Base-by-base conservation (phyloP, 2,329 filamentous ascomycete species). In the Gnomoniopsis smithogilvyi region DNA sequence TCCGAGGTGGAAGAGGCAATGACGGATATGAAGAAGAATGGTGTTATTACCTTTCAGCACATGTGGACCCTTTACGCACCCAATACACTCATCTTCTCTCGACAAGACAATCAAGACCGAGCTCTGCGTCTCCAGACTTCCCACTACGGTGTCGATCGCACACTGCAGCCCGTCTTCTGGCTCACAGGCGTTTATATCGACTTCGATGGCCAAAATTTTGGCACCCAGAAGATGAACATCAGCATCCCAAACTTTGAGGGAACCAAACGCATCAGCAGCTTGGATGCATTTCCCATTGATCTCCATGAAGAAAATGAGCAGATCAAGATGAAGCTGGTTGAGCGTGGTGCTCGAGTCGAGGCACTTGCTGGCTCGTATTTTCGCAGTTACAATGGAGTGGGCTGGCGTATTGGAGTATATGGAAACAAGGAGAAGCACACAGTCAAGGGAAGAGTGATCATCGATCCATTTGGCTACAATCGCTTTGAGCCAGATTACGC, bases 171-270 rank as follows among this genome's bases (percentile, higher is more conserved):
- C 26, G 4, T 48, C 10, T 30, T 41, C 38, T 19, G 3, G 1
- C 24, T 57, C 7, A 36, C 8, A 14, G 22, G 19, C 14, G 34
- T 61, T 3, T 73, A 67, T 54, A 61, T 71, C 21, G 72, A 74
- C 60, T 73, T 66, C 34, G 69, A 74, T 48, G 72, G 73, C n/a
- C 66, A 72, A 21, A 62, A 56, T 10, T 63, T 72, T 6, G 70
- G 72, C 14, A 63, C 62, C 3, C 63, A 66, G 2, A 58, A 34
- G 24, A 58, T 51, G 7, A 59, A 63, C n/a, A 38, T 72, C 2
- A 48, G 62, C 19, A 66, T 73, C 21, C 54, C 59, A 3, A 62
- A 65, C n/a, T 74, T 72, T 51, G 41, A 60, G 57, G 66, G 56
- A 19, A 63, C 60, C 53, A 68, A 63, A 33, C 58, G 69, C 4